Percentiles rank a stretch among this genome's conserved stretches.
These are phyloP conservation scores for Magnolia changhungtana DNA, from an alignment of 164 flowering plant species.

Conservation along the genomic window DNA sequence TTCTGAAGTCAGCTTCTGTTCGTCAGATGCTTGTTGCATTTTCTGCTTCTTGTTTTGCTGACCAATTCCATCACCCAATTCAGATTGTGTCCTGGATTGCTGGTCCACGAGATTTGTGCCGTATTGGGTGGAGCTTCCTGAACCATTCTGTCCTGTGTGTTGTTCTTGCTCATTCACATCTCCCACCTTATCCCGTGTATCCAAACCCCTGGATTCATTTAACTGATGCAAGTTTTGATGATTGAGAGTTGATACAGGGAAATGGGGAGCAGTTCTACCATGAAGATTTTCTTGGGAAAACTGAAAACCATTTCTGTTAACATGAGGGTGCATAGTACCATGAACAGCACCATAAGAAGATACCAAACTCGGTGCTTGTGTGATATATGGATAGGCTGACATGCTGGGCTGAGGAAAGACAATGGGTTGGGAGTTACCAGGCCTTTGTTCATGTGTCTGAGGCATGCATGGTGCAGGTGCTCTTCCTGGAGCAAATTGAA, in stretches of 20 bases:
- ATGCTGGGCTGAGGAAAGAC: conserved; percentile 8
- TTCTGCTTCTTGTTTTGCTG: conserved; percentile 18
- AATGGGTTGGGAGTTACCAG: not conserved
- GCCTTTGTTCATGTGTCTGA: conserved; percentile 1
- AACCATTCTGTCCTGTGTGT: conserved; percentile 1
- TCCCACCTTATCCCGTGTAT: not conserved
- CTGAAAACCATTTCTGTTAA: conserved; percentile 5
- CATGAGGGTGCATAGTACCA: conserved; percentile 7
- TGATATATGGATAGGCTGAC: conserved; percentile 8
- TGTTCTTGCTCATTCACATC: not conserved
- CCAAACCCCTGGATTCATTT: conserved; percentile 5
- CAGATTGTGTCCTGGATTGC: conserved; percentile 6
- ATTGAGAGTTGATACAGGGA: not conserved
- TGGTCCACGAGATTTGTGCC: not conserved
- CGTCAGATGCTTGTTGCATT: conserved; percentile 14
- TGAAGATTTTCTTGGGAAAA: conserved; percentile 5
- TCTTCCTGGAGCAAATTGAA: conserved; percentile 9
- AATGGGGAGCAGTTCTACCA: conserved; percentile 4
- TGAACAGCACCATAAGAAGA: conserved; percentile 3
- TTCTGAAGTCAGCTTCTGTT: conserved; percentile 11
- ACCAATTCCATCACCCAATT: conserved; percentile 9
- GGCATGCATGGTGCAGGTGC: conserved; percentile 4
- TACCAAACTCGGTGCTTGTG: conserved; percentile 3
- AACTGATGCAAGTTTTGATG: conserved; percentile 7
- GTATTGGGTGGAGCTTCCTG: not conserved